Conservation (phyloP, 768 basidiomycete species). For the Pleurotus platypus region DNA sequence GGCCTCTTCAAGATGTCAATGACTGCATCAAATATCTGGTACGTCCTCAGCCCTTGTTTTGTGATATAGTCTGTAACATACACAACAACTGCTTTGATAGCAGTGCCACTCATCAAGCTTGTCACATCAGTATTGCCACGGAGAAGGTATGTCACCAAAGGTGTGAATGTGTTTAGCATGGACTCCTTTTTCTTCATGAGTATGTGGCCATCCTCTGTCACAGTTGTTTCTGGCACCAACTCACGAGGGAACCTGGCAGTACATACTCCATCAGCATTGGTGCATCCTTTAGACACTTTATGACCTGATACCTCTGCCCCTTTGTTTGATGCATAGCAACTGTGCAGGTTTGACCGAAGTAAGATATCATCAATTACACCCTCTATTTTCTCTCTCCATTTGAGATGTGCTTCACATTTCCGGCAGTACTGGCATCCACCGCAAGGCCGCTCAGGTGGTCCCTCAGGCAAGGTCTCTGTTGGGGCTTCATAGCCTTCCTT, state of each 20-base stretch:
- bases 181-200: constrained; percentile 19
- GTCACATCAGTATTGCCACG: background rate
- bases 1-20: background rate
- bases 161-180: constrained; percentile 23
- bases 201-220: constrained; percentile 10
- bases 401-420: background rate
- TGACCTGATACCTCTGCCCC: background rate
- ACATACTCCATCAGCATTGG: constrained; percentile 11
- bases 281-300: constrained; percentile 3
- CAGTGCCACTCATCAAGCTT: background rate
- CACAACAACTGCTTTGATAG: background rate
- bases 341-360: constrained; percentile 15
- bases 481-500: constrained; percentile 14
- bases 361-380: constrained; percentile 17
- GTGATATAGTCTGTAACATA: constrained; percentile 5
- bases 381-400: constrained; percentile 13
- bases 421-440: constrained; percentile 6
- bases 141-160: constrained; percentile 10
- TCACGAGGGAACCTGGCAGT: constrained; percentile 21
- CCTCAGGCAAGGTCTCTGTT: constrained; percentile 18
- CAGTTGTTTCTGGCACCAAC: constrained; percentile 10
- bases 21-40: constrained; percentile 1
- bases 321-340: constrained; percentile 7
- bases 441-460: constrained; percentile 15
- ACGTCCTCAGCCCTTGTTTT: background rate